These are phyloP conservation scores for Fraxinus platypoda DNA, from an alignment of 305 asterid genomes.

Conservation along the genomic window DNA sequence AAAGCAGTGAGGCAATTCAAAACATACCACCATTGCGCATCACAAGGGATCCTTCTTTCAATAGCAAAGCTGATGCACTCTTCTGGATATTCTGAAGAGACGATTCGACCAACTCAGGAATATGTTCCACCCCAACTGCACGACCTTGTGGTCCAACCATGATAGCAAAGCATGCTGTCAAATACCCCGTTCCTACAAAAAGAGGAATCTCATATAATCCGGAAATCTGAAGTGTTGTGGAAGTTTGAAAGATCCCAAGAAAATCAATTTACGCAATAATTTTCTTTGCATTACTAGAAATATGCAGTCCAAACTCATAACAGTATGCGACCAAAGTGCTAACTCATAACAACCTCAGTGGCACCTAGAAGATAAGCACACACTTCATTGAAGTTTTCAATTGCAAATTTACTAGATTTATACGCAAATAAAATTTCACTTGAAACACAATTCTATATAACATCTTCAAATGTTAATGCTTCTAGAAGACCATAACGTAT, in stretches of 20 bases:
- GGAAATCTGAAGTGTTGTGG: constrained; percentile 1
- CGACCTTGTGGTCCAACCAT: constrained; percentile 96
- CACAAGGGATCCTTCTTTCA: constrained; percentile 70
- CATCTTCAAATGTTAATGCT: not conserved
- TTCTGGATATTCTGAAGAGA: constrained; percentile 65
- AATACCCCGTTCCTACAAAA: constrained; percentile 79
- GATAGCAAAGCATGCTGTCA: constrained; percentile 90
- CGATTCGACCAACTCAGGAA: constrained; percentile 74
- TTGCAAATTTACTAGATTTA: not conserved
- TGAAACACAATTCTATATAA: not conserved
- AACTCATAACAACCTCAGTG: not conserved
- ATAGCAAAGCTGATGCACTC: constrained; percentile 73
- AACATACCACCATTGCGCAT: constrained; percentile 79
- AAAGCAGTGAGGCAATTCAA: constrained; percentile 7
- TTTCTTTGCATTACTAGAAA: not conserved
- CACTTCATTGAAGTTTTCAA: not conserved
- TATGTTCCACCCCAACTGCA: constrained; percentile 91
- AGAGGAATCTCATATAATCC: constrained; percentile 16
- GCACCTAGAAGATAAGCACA: not conserved
- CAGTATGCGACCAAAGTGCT: not conserved
- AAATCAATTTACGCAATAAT: not conserved
- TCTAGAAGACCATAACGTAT: not conserved
- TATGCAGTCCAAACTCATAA: not conserved
- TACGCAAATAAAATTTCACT: not conserved
- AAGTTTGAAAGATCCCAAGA: not conserved